These are phyloP conservation scores for Ramaria rubella DNA, from an alignment of 768 basidiomycete genomes.

Conservation along the genomic window DNA sequence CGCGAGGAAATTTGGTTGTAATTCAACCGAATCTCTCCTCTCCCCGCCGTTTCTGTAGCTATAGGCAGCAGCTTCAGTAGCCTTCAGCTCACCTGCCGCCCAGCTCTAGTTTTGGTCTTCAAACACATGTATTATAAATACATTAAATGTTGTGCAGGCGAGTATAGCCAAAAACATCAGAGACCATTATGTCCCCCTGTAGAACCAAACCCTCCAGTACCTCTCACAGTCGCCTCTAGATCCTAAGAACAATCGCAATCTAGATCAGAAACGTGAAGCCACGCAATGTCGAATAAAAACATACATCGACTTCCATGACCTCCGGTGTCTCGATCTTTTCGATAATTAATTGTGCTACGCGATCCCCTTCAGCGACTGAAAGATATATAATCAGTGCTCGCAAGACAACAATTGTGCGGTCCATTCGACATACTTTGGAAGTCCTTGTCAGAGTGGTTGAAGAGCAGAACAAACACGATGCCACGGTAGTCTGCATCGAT, in stretches of 20 bases:
- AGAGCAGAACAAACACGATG: constrained; percentile 81
- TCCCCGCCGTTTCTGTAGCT: too few species aligned
- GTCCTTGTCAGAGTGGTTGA: constrained; percentile 86
- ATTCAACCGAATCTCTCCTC: too few species aligned
- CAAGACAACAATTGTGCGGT: background rate
- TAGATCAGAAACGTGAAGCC: background rate
- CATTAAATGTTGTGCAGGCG: background rate
- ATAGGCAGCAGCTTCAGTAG: too few species aligned
- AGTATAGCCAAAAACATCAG: background rate
- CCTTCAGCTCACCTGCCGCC: too few species aligned
- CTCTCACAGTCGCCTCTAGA: constrained; percentile 80
- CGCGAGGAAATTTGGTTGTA: too few species aligned
- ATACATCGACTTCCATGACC: constrained; percentile 77
- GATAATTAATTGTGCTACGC: constrained; percentile 92
- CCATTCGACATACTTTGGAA: constrained; percentile 57
- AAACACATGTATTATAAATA: background rate
- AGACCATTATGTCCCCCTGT: constrained; percentile 69
- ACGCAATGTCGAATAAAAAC: constrained; percentile 21
- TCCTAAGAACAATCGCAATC: too few species aligned
- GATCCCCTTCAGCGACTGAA: constrained; percentile 84
- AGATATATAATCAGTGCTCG: background rate
- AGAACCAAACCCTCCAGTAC: constrained; percentile 86
- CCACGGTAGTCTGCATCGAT: constrained; percentile 97
- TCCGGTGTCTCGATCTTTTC: constrained; percentile 86
- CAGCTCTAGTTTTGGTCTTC: too few species aligned